Conservation (phyloP, 1,139 yeast species). For the Scheffersomyces segobiensis region DNA sequence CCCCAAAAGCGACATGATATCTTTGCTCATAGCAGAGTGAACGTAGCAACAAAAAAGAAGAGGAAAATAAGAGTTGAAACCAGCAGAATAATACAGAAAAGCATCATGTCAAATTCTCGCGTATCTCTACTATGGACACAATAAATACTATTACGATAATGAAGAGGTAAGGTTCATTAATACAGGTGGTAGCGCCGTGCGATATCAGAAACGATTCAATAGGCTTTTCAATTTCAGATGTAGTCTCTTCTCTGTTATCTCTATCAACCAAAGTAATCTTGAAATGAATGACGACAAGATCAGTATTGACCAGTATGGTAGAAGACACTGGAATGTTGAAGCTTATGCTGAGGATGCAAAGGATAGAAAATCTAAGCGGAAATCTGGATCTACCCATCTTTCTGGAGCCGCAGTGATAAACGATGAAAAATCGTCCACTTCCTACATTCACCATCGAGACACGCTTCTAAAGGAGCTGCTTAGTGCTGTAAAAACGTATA, state of each 20-base stretch:
- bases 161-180: not conserved
- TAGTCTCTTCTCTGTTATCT: not conserved
- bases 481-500: conserved; percentile 35
- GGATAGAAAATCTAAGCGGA: conserved; percentile 17
- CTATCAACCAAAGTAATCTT: not conserved
- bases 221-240: not conserved
- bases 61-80: not conserved
- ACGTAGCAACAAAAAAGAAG: no score
- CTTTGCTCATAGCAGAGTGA: conserved; percentile 3
- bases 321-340: conserved; percentile 70
- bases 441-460: conserved; percentile 32
- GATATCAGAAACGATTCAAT: not conserved
- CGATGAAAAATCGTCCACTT: conserved; percentile 24
- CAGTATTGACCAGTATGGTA: conserved; percentile 54
- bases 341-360: conserved; percentile 56
- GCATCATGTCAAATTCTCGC: not conserved
- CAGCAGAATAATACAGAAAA: no score
- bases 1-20: conserved; percentile 8
- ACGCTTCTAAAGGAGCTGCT: conserved; percentile 32
- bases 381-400: not conserved
- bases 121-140: not conserved
- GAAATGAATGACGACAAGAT: conserved; percentile 6
- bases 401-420: conserved; percentile 2
- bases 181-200: not conserved
- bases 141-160: no score